Percentiles rank a stretch among this genome's conserved stretches.
phyloP scores from a whole-genome alignment of 2,329 filamentous ascomycete genomes.

The Talaromyces sp. region DNA sequence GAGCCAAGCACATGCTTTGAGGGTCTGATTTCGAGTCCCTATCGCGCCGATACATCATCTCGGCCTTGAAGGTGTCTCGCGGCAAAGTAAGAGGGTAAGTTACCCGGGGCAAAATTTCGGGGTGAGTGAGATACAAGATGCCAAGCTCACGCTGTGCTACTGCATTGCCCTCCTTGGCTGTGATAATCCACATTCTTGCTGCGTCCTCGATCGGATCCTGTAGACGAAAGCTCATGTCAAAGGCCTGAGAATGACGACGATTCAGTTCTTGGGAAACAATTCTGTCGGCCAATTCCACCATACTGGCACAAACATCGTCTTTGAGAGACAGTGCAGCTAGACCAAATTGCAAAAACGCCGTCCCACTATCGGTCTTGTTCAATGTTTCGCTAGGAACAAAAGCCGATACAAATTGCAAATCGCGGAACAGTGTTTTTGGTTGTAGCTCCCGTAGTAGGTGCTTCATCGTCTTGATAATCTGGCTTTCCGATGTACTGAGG shows the following conservation, averaged over 20 bases:
- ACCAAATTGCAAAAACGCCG: constrained; percentile 85
- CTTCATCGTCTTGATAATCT: constrained; percentile 60
- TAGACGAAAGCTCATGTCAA: constrained; percentile 23
- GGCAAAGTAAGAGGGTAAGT: constrained; percentile 79
- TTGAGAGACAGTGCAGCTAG: constrained; percentile 85
- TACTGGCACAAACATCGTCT: constrained; percentile 77
- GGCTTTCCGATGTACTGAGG: constrained; percentile 53
- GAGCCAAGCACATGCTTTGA: constrained; percentile 83
- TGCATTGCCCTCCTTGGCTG: constrained; percentile 83
- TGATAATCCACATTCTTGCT: constrained; percentile 84
- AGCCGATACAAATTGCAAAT: constrained; percentile 65
- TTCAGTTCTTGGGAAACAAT: constrained; percentile 54
- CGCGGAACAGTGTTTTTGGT: constrained; percentile 75
- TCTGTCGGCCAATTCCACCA: constrained; percentile 68
- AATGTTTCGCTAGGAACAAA: constrained; percentile 54
- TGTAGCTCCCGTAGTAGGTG: constrained; percentile 63
- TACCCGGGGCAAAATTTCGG: constrained; percentile 72
- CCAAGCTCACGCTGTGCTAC: constrained; percentile 89
- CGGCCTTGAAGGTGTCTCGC: constrained; percentile 82
- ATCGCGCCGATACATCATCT: constrained; percentile 64
- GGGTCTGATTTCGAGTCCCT: constrained; percentile 69
- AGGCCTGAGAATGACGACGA: constrained; percentile 27
- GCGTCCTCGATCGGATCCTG: constrained; percentile 58
- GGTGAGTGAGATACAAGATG: constrained; percentile 87
- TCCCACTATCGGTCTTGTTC: constrained; percentile 55